Evolutionary conservation across 176 grass and related monocot species (phyloP), one percentile per base, ranked within the genome.

Genomic region (Panicum miliaceum): DNA sequence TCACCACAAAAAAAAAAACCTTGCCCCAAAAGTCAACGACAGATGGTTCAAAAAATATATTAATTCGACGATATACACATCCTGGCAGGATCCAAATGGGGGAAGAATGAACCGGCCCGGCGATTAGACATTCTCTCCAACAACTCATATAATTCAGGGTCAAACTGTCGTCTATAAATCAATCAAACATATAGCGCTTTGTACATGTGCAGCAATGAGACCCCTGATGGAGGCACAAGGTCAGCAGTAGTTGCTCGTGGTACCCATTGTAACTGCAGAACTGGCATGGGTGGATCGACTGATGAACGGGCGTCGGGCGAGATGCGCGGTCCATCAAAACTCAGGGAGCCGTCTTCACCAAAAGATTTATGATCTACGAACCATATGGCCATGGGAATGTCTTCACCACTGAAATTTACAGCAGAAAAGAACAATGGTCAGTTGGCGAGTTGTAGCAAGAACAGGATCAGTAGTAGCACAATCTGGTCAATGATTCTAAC

Each of bases 361-460:
- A 35, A 78, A 18, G 0, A 7, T 29, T 48, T 19, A 14, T 50
- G 43, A 19, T 50, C 64, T 85, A 93, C 41, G 82, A 79, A 22
- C 77, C 85, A 26, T 89, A 86, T 6, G 91, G 88, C 78, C 75
- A 72, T 6, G 79, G 82, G 53, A 94, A 94, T 50, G 89, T 86
- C 66, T 91, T 89, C 0, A 29, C 79, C 89, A 91, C 92, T 94
- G 92, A 71, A 89, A 89, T 76, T 71, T 57, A 78, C 10, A 87
- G 59, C 1, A 32, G 60, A 64, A 48, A 38, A 56, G n/a, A 74
- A 64, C 4, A 41, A 74, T 25, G 5, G 20, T 76, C 50, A 62
- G 74, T 20, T 72, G 27, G 40, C 4, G 52, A 77, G 57, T 26
- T 22, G 16, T 64, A 48, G 34, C 26, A 41, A 60, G 6, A 78